phyloP scores from a whole-genome alignment of 768 basidiomycete genomes.

The Mycena vitilis region DNA sequence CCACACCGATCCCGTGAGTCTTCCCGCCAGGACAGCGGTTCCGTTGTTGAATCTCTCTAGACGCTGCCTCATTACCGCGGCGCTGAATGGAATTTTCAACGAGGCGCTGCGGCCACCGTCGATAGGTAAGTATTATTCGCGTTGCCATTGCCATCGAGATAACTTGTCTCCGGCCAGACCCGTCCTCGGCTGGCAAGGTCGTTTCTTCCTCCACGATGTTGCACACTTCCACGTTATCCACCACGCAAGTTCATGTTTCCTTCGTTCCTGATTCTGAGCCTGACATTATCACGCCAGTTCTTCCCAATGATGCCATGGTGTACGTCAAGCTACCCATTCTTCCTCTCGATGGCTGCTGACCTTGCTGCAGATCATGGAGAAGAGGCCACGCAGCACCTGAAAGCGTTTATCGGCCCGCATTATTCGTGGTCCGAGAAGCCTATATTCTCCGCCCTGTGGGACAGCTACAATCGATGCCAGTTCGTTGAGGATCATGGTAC shows the following conservation, averaged over 20 bases:
- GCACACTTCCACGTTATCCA: slow-evolving; percentile 5
- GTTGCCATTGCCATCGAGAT: too few species aligned
- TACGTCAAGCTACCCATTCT: background rate
- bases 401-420: background rate
- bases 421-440: background rate
- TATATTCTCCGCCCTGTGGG: slow-evolving; percentile 4
- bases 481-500: slow-evolving; percentile 21
- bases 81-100: slow-evolving; percentile 67
- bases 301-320: slow-evolving; percentile 10
- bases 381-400: background rate
- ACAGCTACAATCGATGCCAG: slow-evolving; percentile 15
- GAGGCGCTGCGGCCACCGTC: slow-evolving; percentile 71
- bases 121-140: slow-evolving; percentile 50
- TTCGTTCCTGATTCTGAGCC: too few species aligned
- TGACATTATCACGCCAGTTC: background rate
- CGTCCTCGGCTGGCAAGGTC: slow-evolving; percentile 72
- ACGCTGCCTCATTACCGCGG: slow-evolving; percentile 65
- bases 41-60: too few species aligned
- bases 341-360: too few species aligned
- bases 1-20: slow-evolving; percentile 61
- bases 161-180: too few species aligned
- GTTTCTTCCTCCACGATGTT: slow-evolving; percentile 73
- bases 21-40: too few species aligned
- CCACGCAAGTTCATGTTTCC: background rate
- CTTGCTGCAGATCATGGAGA: background rate